phyloP scores from a whole-genome alignment of 1,284 basidiomycete genomes.

The Ustilago nuda region DNA sequence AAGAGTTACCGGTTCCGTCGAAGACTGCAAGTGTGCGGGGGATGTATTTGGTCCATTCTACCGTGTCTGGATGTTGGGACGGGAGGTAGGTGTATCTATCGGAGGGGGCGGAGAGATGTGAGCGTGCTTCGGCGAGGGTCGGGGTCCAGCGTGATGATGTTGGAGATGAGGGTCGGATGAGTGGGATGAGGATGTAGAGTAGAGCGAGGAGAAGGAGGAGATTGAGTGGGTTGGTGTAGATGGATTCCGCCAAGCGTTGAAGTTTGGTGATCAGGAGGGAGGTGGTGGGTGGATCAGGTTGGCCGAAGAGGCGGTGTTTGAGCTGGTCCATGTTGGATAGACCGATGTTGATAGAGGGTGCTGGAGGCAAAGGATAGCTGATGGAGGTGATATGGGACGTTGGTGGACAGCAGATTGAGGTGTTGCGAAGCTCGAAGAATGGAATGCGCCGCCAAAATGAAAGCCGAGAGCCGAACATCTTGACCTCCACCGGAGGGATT shows the following conservation, averaged over 20 bases:
- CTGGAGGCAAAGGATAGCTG: neutral
- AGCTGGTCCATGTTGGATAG: slow-evolving; percentile 19
- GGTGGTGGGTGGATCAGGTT: neutral
- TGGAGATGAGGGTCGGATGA: slow-evolving; percentile 45
- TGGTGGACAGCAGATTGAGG: neutral
- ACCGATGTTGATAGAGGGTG: neutral
- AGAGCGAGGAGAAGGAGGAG: slow-evolving; percentile 43
- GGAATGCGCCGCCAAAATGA: neutral
- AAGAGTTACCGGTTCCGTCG: slow-evolving; percentile 56
- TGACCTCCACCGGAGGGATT: slow-evolving; percentile 5
- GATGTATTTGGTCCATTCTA: slow-evolving; percentile 63
- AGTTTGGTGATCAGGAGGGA: neutral
- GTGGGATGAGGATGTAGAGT: slow-evolving; percentile 52
- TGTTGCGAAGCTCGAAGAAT: neutral
- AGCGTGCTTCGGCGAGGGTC: slow-evolving; percentile 41
- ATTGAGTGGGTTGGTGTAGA: slow-evolving; percentile 63
- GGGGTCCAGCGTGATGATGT: slow-evolving; percentile 47
- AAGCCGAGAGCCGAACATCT: neutral
- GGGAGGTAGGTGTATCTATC: slow-evolving; percentile 61
- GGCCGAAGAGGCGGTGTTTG: slow-evolving; percentile 15
- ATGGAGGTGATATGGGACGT: neutral
- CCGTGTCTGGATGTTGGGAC: slow-evolving; percentile 51
- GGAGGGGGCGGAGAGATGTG: slow-evolving; percentile 28
- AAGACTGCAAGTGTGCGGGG: slow-evolving; percentile 64
- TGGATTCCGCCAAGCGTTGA: slow-evolving; percentile 25